Conservation (phyloP, 2,329 filamentous ascomycete species). For the Pseudogymnoascus sp. region DNA sequence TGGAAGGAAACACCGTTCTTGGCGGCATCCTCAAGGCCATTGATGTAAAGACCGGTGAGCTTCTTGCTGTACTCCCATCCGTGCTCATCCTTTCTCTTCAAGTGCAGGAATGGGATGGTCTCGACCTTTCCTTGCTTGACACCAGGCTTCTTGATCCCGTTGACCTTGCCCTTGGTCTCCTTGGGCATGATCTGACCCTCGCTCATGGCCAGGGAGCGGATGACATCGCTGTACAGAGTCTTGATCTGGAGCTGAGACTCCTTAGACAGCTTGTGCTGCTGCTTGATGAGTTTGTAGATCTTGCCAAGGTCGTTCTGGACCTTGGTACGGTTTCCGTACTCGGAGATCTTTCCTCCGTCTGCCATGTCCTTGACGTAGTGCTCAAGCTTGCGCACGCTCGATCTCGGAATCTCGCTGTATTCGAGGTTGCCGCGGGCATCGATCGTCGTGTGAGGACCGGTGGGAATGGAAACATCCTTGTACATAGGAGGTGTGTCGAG, state of each 20-base stretch:
- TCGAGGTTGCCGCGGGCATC: constrained; percentile 87
- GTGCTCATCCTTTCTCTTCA: constrained; percentile 87
- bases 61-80: constrained; percentile 99
- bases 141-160: constrained; percentile 44
- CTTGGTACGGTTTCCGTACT: constrained; percentile 97
- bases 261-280: constrained; percentile 96
- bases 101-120: constrained; percentile 93
- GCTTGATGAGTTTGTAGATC: constrained; percentile 97
- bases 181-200: constrained; percentile 93
- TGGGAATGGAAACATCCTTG: constrained; percentile 91
- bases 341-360: constrained; percentile 94
- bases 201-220: constrained; percentile 93
- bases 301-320: constrained; percentile 91
- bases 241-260: constrained; percentile 95
- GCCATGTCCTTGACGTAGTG: constrained; percentile 99
- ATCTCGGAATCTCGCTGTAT: constrained; percentile 78
- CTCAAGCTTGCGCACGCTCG: constrained; percentile 91
- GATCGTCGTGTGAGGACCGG: constrained; percentile 84
- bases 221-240: constrained; percentile 84
- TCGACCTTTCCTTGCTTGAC: constrained; percentile 72
- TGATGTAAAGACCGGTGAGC: constrained; percentile 84
- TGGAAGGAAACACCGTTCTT: constrained; percentile 82
- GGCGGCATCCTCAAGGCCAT: constrained; percentile 83
- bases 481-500: constrained; percentile 76
- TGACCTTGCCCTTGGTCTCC: constrained; percentile 60